Conservation (phyloP, 2,329 filamentous ascomycete genomes). For the Hypoxylon sp. region DNA sequence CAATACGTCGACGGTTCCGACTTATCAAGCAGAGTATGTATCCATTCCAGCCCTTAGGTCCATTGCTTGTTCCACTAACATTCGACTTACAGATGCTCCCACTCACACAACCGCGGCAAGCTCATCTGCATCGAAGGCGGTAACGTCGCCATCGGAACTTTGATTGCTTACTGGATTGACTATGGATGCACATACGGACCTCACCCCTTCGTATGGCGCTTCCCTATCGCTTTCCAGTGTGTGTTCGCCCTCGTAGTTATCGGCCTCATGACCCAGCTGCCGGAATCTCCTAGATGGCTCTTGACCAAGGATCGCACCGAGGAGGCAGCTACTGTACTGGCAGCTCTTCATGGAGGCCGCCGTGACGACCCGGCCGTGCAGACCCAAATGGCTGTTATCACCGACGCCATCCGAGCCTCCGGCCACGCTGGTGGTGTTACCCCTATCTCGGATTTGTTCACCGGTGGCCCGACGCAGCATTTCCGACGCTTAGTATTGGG, state of each 20-base stretch:
- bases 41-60: neutral
- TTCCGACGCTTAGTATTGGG: conserved; percentile 74
- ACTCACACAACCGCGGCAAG: conserved; percentile 70
- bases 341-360: conserved; percentile 67
- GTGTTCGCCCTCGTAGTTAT: conserved; percentile 62
- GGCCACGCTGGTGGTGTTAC: conserved; percentile 53
- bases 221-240: conserved; percentile 60
- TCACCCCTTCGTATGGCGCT: conserved; percentile 56
- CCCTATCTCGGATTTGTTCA: conserved; percentile 64
- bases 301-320: conserved; percentile 63
- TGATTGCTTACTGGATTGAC: conserved; percentile 62
- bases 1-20: conserved; percentile 63
- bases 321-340: conserved; percentile 66
- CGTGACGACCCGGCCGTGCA: conserved; percentile 60
- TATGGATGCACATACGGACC: conserved; percentile 57
- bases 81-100: conserved; percentile 52
- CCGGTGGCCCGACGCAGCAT: conserved; percentile 74
- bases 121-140: conserved; percentile 71
- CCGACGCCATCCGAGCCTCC: conserved; percentile 53
- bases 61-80: conserved; percentile 31
- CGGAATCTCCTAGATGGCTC: conserved; percentile 69
- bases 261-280: conserved; percentile 59
- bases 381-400: conserved; percentile 63
- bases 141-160: conserved; percentile 60
- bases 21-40: conserved; percentile 58